Base-by-base conservation (phyloP, 169 alveolate genomes). In the Eimeria sp. region DNA sequence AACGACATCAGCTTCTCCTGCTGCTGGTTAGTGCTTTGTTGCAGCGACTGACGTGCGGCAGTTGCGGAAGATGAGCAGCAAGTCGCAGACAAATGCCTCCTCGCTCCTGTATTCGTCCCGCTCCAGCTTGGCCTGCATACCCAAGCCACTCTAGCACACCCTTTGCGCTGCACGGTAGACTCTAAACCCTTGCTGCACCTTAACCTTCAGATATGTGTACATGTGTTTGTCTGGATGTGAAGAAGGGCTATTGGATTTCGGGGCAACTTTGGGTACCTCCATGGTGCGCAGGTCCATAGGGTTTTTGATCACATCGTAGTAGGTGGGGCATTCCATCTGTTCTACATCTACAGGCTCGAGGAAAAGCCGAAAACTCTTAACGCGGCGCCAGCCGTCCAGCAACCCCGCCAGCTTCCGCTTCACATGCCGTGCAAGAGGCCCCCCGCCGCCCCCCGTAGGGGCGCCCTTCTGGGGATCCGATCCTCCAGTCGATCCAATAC, bases 201-300 rank as follows among this genome's bases (percentile, higher is more conserved):
- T 7, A 40, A 22, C 5, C 27, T 63, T 10, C 3, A 3, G 10
- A 0, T 40, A 58, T 43, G 34, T 34, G 82, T 11, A 16, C 30
- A n/a, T 72, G 27, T 34, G 57, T 13, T 6, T 20, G 5, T 51
- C 54, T 54, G 63, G 11, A 9, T 54, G 63, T 54, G 63, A 11
- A 54, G 11, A 16, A 11, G 11, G 58, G 40, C 13, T 22, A 22
- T 75, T 5, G 84, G 14, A 40, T 18, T n/a, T 18, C 5, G 40
- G 61, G 63, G 3, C n/a, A 9, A 47, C 4, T 83, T 13, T 18
- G 11, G 57, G 14, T n/a, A 80, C 96, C 65, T 93, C 96, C 96
- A 93, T 93, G 20, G 96, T 93, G 63, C 72, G 75, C 61, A 93
- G 89, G 80, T 93, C 96, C 96, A 93, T 93, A 9, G 96, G 96